Evolutionary conservation across 2,329 filamentous ascomycete species (phyloP).

Genomic region (Xylaria sp.): DNA sequence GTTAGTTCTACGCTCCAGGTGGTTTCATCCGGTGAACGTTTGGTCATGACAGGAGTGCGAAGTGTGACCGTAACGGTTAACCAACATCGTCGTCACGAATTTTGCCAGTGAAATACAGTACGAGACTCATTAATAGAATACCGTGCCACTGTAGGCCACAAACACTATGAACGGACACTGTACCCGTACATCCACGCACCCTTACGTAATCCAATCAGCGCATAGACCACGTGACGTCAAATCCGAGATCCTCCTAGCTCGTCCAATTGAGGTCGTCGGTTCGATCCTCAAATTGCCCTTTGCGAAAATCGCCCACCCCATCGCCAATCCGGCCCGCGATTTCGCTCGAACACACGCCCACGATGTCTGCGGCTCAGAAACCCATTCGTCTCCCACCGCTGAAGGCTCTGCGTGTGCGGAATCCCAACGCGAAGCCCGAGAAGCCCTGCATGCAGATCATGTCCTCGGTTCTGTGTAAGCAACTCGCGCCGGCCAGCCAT

Average conservation of each 20-base stretch:
- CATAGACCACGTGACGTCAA: slow-evolving; percentile 10
- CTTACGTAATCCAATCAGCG: neutral
- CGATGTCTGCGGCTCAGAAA: slow-evolving; percentile 43
- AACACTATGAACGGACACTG: no score
- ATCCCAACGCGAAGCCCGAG: slow-evolving; percentile 44
- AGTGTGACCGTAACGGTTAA: no score
- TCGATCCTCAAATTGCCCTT: neutral
- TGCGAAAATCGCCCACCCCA: slow-evolving; percentile 3
- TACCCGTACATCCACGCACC: no score
- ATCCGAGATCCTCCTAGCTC: neutral
- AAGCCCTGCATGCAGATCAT: slow-evolving; percentile 54
- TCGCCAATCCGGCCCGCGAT: neutral
- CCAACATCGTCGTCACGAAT: no score
- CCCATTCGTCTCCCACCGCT: slow-evolving; percentile 55
- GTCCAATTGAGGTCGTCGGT: neutral
- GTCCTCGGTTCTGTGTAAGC: slow-evolving; percentile 51
- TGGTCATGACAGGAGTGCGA: no score
- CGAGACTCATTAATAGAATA: no score
- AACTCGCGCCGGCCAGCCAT: neutral
- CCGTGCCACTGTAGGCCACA: no score
- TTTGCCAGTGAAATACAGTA: no score
- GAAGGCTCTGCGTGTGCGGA: slow-evolving; percentile 48
- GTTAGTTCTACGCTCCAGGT: no score
- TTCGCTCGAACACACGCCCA: slow-evolving; percentile 2
- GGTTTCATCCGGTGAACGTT: no score